These are phyloP conservation scores for Colletotrichum musae DNA, from an alignment of 2,329 filamentous ascomycete genomes.

Conservation along the genomic window DNA sequence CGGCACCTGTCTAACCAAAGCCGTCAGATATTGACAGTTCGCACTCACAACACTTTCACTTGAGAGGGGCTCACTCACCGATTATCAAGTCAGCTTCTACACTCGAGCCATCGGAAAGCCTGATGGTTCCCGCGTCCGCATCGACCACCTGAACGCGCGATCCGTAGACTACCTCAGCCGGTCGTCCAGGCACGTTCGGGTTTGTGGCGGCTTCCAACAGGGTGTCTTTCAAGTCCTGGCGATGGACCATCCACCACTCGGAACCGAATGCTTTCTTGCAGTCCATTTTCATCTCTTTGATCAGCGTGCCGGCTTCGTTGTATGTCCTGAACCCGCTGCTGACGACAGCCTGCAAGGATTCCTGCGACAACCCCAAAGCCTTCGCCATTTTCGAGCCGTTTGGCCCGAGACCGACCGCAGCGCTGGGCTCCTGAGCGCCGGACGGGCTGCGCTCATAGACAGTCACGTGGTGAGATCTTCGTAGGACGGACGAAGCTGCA, in stretches of 20 bases:
- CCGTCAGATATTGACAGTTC: background rate
- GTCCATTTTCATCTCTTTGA: slow-evolving; percentile 5
- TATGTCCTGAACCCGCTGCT: background rate
- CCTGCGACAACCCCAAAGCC: background rate
- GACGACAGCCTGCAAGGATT: slow-evolving; percentile 10
- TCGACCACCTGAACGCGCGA: background rate
- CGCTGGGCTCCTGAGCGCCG: background rate
- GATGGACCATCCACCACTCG: slow-evolving; percentile 15
- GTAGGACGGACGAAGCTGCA: background rate
- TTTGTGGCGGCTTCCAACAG: background rate
- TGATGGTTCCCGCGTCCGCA: background rate
- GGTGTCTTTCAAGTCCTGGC: slow-evolving; percentile 2
- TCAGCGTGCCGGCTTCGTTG: background rate
- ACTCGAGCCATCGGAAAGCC: background rate
- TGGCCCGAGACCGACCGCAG: background rate
- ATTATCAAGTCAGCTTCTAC: slow-evolving; percentile 2
- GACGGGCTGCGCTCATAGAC: slow-evolving; percentile 3
- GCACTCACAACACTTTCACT: background rate
- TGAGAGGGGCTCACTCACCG: background rate
- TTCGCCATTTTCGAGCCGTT: slow-evolving; percentile 14
- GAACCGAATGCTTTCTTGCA: slow-evolving; percentile 6
- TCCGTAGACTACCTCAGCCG: background rate
- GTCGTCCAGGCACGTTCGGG: background rate
- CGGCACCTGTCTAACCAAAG: background rate
- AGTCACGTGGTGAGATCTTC: slow-evolving; percentile 1